phyloP scores from a whole-genome alignment of 768 basidiomycete species.

The Mycena floridula region DNA sequence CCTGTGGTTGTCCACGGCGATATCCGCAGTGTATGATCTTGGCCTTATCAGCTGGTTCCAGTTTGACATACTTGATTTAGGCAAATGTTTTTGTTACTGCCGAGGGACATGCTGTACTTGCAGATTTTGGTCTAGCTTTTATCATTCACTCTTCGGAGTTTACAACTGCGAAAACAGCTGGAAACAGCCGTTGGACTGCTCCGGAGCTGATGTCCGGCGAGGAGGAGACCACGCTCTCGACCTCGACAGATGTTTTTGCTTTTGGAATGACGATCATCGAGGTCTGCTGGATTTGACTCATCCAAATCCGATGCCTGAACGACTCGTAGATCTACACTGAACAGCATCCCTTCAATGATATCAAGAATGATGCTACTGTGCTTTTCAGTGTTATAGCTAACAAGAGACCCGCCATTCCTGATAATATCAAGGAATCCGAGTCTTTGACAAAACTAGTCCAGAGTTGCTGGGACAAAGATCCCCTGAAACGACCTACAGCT shows the following conservation, averaged over 20 bases:
- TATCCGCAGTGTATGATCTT: constrained; percentile 17
- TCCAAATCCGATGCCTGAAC: neutral
- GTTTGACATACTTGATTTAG: constrained; percentile 4
- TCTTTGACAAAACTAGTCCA: constrained; percentile 8
- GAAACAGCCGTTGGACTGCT: constrained; percentile 23
- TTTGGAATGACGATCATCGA: constrained; percentile 24
- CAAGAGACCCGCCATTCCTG: constrained; percentile 13
- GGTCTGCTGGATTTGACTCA: constrained; percentile 7
- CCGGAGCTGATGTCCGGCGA: constrained; percentile 22
- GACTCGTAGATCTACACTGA: constrained; percentile 14
- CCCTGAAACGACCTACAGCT: constrained; percentile 10
- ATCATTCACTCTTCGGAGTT: constrained; percentile 16
- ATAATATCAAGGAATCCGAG: constrained; percentile 3
- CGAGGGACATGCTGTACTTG: constrained; percentile 15
- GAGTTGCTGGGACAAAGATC: constrained; percentile 12
- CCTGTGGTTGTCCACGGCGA: constrained; percentile 20
- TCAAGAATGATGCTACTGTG: constrained; percentile 17
- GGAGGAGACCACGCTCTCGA: constrained; percentile 5
- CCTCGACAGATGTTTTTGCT: constrained; percentile 18
- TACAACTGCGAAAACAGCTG: constrained; percentile 17
- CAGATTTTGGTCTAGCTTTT: constrained; percentile 21
- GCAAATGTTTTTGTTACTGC: constrained; percentile 22
- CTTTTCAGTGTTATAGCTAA: constrained; percentile 15
- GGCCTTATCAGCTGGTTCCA: neutral
- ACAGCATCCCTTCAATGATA: constrained; percentile 12